Percentiles rank a stretch among this genome's conserved stretches.
Conservation (phyloP, 306 rosid genomes). For the Trichosanthes truncata region DNA sequence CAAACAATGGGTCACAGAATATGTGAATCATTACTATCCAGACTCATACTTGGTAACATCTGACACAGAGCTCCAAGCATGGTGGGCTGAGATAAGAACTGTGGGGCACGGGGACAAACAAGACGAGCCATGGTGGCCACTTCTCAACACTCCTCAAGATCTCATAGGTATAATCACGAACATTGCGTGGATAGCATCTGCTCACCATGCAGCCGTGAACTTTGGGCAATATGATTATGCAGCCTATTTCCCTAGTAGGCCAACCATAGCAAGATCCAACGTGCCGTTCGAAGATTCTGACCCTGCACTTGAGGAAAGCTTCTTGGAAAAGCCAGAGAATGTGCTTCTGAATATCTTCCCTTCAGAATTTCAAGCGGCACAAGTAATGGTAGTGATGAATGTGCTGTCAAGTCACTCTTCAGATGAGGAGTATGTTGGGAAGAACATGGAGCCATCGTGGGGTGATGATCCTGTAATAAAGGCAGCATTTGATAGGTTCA, state of each 20-base stretch:
- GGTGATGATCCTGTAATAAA: conserved; percentile 35
- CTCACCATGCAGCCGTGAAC: conserved; percentile 70
- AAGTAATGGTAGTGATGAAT: conserved; percentile 47
- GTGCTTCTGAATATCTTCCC: conserved; percentile 40
- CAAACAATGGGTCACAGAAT: conserved; percentile 53
- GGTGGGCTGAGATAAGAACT: conserved; percentile 71
- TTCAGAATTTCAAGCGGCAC: conserved; percentile 57
- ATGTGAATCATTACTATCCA: conserved; percentile 44
- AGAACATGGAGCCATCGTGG: conserved; percentile 55
- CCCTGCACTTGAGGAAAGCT: conserved; percentile 28
- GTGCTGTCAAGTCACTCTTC: conserved; percentile 67
- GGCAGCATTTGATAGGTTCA: conserved; percentile 47
- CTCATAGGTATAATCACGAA: conserved; percentile 35
- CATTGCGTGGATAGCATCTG: conserved; percentile 60
- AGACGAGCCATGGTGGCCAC: conserved; percentile 76
- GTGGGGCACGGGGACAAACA: conserved; percentile 57
- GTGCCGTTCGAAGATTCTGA: conserved; percentile 54
- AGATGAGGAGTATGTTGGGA: conserved; percentile 70
- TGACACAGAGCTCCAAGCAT: conserved; percentile 63
- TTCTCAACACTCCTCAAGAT: conserved; percentile 35
- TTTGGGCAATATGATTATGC: conserved; percentile 60
- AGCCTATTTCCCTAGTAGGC: conserved; percentile 65
- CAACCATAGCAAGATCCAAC: conserved; percentile 46
- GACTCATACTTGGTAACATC: conserved; percentile 16
- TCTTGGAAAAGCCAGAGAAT: conserved; percentile 36